These are phyloP conservation scores for Kurtzmaniella natalensis DNA, from an alignment of 1,139 yeast genomes.

Conservation along the genomic window DNA sequence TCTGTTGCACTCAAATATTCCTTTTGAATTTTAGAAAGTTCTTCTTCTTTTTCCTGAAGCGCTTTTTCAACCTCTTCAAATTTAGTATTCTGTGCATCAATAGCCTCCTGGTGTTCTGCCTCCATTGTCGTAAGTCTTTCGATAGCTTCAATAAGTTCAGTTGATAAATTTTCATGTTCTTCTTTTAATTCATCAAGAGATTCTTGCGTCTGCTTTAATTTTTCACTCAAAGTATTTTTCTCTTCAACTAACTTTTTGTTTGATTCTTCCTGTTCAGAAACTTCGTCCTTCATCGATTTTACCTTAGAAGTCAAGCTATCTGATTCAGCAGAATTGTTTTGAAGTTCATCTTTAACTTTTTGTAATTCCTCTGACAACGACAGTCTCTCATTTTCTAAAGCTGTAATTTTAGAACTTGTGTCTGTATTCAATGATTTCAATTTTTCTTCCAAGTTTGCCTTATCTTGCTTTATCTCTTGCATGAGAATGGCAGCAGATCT, in stretches of 20 bases:
- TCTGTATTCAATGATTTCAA: constrained; percentile 6
- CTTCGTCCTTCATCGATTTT: too few species aligned
- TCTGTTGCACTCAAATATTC: not conserved
- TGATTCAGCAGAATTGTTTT: not conserved
- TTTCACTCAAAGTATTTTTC: not conserved
- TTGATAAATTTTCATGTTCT: constrained; percentile 2
- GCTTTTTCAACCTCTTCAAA: constrained; percentile 2
- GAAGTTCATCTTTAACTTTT: constrained; percentile 4
- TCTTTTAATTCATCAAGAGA: constrained; percentile 3
- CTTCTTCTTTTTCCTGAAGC: constrained; percentile 3
- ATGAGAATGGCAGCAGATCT: constrained; percentile 44
- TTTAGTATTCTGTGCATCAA: constrained; percentile 2
- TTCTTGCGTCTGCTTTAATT: constrained; percentile 1
- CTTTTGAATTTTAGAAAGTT: not conserved
- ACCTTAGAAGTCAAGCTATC: not conserved
- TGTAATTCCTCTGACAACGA: constrained; percentile 11
- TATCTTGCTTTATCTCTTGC: constrained; percentile 16
- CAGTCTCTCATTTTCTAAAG: constrained; percentile 10
- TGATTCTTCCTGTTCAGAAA: not conserved
- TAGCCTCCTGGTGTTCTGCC: constrained; percentile 1
- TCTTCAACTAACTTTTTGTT: not conserved
- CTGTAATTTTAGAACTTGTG: not conserved
- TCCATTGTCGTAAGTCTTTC: not conserved
- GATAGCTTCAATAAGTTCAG: constrained; percentile 4
- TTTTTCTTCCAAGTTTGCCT: constrained; percentile 1